Base-by-base conservation (phyloP, 2,329 filamentous ascomycete species). In the Thyridium curvatum region DNA sequence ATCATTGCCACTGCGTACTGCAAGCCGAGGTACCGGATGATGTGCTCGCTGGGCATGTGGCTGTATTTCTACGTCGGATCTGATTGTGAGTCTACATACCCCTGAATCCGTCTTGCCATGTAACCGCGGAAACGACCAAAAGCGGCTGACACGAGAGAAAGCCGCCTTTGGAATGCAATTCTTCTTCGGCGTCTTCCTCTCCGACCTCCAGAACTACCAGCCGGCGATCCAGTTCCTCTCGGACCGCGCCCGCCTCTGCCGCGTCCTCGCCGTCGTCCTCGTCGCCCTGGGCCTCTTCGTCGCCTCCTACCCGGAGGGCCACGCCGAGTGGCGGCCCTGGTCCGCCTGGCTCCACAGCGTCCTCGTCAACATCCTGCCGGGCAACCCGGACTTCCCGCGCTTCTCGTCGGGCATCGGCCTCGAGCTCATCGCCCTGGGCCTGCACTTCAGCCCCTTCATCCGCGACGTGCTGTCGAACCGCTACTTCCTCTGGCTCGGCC, bases 151-250 rank as follows among this genome's bases (percentile, higher is more conserved):
- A n/a, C n/a, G n/a, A n/a, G n/a, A n/a, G n/a, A 3, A 35, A 69
- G 65, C 63, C 21, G 59, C 59, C 29, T 75, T 74, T 43, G 70
- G 72, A 35, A 71, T 75, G 58, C 78, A 78, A 54, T 74, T 80
- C 52, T 75, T 79, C 56, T 72, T 72, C 42, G 79, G 79, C 44
- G 76, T 77, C 49, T 74, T 82, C 51, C 64, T 83, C 21, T 72
- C 75, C 26, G 78, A 82, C 48, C 50, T 81, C 30, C 71, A 76
- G 43, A 71, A 74, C 52, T 59, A 68, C 46, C 64, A 64, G 32
- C 58, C 65, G 2, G 68, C 71, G 46, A 65, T 64, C 36, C 65
- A 72, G 15, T 72, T 67, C 46, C 61, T 71, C 9, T 48, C 61
- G 34, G 61, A 63, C 21, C 66, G 66, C 21, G 62, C 69, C n/a